Percentiles rank a stretch among this genome's conserved stretches.
These are phyloP conservation scores for Phytopythium kandeliae DNA, from an alignment of 352 stramenopile species.

Conservation along the genomic window DNA sequence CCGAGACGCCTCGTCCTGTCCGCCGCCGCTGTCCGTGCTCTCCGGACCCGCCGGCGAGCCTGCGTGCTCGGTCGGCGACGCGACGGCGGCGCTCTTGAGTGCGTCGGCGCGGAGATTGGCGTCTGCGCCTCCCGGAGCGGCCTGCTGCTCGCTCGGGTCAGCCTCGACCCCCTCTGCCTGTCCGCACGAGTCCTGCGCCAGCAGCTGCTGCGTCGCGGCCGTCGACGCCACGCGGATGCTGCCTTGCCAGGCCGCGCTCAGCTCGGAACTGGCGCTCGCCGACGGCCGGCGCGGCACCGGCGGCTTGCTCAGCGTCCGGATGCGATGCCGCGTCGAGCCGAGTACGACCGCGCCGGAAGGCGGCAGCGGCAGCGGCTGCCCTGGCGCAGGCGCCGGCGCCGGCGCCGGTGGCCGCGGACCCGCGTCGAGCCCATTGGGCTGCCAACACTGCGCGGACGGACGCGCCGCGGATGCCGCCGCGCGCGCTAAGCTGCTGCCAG, in stretches of 20 bases:
- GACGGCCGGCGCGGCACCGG: conserved; percentile 41
- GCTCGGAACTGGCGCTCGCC: neutral
- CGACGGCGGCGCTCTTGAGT: neutral
- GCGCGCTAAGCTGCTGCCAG: conserved; percentile 37
- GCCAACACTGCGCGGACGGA: conserved; percentile 9
- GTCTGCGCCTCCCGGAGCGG: no score
- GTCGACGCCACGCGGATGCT: conserved; percentile 19
- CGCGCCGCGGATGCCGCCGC: neutral
- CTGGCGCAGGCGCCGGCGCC: neutral
- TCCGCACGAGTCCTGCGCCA: neutral
- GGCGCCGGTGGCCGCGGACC: neutral
- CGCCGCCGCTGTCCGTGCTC: neutral
- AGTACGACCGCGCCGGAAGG: conserved; percentile 17
- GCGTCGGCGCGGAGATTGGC: neutral
- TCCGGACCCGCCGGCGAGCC: neutral
- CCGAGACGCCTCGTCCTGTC: neutral
- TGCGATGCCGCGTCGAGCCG: conserved; percentile 44
- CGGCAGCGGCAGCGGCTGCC: no score
- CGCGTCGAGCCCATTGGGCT: conserved; percentile 20
- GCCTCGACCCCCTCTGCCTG: no score
- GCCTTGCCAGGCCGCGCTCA: conserved; percentile 17
- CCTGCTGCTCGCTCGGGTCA: neutral
- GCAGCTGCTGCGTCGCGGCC: conserved; percentile 2
- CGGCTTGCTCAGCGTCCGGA: conserved; percentile 43
- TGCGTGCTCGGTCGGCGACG: neutral